A percentile compares a stretch with the other conserved stretches of the same genome.
These are phyloP conservation scores for Aristolochia californica DNA, from an alignment of 164 flowering plant species.

Conservation along the genomic window DNA sequence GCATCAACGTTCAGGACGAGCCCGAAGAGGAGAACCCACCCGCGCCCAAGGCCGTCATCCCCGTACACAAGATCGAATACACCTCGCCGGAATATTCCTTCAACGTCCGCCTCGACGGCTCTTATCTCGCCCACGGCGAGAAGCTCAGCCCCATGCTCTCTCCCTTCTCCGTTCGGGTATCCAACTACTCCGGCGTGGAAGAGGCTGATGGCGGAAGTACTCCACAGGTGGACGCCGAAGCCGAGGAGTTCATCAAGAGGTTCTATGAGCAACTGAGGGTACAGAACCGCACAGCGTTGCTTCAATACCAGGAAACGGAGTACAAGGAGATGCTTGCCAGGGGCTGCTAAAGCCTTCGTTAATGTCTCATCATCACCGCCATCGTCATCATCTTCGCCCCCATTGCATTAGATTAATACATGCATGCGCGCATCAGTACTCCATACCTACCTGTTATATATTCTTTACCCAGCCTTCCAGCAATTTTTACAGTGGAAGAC, in stretches of 20 bases:
- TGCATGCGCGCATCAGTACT: not conserved
- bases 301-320: constrained; percentile 24
- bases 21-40: constrained; percentile 5
- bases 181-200: constrained; percentile 33
- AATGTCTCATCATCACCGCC: not conserved
- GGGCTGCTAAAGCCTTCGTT: constrained; percentile 1
- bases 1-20: constrained; percentile 29
- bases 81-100: constrained; percentile 28
- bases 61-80: constrained; percentile 23
- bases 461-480: too few relatives aligned
- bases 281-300: constrained; percentile 32
- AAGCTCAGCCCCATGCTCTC: constrained; percentile 25
- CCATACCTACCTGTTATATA: not conserved
- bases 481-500: constrained; percentile 7
- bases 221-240: constrained; percentile 33
- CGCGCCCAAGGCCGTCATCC: constrained; percentile 17
- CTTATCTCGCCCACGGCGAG: constrained; percentile 18
- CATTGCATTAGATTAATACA: not conserved
- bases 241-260: constrained; percentile 46
- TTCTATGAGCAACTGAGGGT: constrained; percentile 43
- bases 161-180: constrained; percentile 24
- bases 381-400: too few relatives aligned
- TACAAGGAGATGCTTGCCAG: constrained; percentile 22
- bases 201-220: constrained; percentile 14
- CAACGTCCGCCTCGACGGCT: constrained; percentile 13